Percentiles rank a stretch among this genome's conserved stretches.
Evolutionary conservation across 2,329 filamentous ascomycete species (phyloP).

Genomic region (Herpotrichia juniperi): DNA sequence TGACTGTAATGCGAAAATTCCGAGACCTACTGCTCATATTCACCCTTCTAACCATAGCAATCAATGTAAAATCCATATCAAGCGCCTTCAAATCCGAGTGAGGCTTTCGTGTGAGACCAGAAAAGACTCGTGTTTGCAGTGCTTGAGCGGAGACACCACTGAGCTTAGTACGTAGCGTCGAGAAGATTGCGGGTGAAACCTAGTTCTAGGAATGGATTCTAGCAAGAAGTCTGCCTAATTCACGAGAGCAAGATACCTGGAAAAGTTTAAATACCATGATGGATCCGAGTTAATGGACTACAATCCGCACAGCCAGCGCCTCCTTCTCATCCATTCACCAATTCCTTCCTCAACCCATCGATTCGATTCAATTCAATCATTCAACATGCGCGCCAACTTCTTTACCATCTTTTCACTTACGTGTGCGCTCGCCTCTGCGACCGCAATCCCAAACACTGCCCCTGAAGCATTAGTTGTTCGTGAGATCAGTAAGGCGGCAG

Average conservation of each 20-base stretch:
- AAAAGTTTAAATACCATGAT: not conserved
- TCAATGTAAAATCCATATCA: not conserved
- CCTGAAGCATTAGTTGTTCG: not conserved
- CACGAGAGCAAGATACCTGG: not conserved
- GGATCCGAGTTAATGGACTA: not conserved
- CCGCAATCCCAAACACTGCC: not conserved
- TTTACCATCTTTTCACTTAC: not conserved
- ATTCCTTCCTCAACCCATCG: not conserved
- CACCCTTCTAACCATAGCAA: not conserved
- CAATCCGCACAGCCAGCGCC: not conserved
- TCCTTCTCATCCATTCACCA: not conserved
- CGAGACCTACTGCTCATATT: not conserved
- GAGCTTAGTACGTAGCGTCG: not conserved
- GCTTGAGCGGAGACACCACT: not conserved
- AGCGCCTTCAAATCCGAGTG: not conserved
- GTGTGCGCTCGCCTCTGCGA: not conserved
- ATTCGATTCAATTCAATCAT: too few species aligned
- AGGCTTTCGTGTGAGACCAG: not conserved
- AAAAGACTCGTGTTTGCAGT: not conserved
- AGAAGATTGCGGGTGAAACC: not conserved
- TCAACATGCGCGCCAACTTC: not conserved
- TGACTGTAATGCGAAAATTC: not conserved
- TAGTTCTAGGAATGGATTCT: not conserved
- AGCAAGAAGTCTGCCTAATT: too few species aligned
- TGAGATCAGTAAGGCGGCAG: not conserved